phyloP scores from a whole-genome alignment of 768 basidiomycete species.

The Podaxis rugospora region DNA sequence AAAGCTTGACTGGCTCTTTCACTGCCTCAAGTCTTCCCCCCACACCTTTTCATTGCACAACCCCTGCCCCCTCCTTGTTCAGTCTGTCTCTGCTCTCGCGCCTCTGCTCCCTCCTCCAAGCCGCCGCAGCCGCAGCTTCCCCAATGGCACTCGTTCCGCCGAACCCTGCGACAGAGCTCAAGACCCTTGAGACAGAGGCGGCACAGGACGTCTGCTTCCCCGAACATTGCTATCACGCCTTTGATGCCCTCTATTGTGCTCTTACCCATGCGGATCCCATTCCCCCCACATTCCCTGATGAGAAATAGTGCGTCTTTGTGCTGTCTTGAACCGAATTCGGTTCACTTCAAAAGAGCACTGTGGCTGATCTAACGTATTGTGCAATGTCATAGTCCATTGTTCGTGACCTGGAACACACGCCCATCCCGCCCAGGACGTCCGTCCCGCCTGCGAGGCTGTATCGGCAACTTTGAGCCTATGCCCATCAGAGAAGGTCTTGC shows the following conservation, averaged over 20 bases:
- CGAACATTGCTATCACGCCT: constrained; percentile 80
- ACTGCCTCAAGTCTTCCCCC: neutral
- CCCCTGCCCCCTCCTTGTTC: constrained; percentile 2
- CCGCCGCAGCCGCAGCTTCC: constrained; percentile 14
- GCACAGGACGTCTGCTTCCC: constrained; percentile 51
- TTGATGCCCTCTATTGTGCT: constrained; percentile 77
- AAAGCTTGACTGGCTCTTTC: constrained; percentile 11
- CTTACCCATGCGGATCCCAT: constrained; percentile 56
- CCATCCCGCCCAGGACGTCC: constrained; percentile 54
- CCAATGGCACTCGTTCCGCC: constrained; percentile 56
- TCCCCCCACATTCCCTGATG: constrained; percentile 60
- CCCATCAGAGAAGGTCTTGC: constrained; percentile 70
- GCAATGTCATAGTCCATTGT: constrained; percentile 63
- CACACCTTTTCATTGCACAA: neutral
- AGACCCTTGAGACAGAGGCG: constrained; percentile 21
- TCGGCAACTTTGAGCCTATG: constrained; percentile 85
- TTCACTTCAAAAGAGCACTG: neutral
- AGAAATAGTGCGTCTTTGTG: constrained; percentile 63
- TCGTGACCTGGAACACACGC: constrained; percentile 93
- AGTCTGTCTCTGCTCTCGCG: constrained; percentile 10
- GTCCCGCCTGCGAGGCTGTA: constrained; percentile 82
- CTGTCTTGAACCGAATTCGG: neutral
- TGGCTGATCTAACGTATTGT: constrained; percentile 1
- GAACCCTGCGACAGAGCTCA: constrained; percentile 38
- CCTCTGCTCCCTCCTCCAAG: constrained; percentile 8